phyloP scores from a whole-genome alignment of 148 eudicot species.

The Fagopyrum esculentum region DNA sequence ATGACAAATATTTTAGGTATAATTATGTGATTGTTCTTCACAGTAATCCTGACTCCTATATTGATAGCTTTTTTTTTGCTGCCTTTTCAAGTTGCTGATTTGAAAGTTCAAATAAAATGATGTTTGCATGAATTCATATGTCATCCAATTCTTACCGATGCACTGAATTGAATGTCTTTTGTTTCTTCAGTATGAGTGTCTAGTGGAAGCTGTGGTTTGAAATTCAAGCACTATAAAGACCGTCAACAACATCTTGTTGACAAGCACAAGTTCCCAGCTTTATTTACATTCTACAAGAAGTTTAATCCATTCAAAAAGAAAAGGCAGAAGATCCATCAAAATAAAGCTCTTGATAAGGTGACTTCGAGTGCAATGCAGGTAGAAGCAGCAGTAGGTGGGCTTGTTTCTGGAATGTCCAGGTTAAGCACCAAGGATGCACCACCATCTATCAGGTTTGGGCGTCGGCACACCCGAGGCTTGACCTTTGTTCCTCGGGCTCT shows the following conservation, averaged over 20 bases:
- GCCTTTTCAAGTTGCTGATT: background rate
- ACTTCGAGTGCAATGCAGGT: conserved; percentile 59
- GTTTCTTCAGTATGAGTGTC: conserved; percentile 73
- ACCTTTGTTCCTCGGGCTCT: conserved; percentile 77
- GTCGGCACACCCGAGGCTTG: conserved; percentile 59
- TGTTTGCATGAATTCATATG: background rate
- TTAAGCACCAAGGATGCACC: conserved; percentile 63
- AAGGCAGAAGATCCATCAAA: conserved; percentile 53
- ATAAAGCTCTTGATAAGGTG: conserved; percentile 29
- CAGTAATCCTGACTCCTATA: background rate
- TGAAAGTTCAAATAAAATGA: background rate
- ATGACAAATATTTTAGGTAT: background rate
- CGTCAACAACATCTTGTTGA: conserved; percentile 87
- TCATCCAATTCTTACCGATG: background rate
- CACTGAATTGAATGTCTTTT: background rate
- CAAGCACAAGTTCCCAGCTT: conserved; percentile 81
- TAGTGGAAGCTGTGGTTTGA: conserved; percentile 84
- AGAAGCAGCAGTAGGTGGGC: conserved; percentile 60
- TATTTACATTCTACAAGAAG: conserved; percentile 84
- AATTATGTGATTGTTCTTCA: background rate
- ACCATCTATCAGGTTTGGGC: conserved; percentile 83
- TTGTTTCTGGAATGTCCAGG: conserved; percentile 72
- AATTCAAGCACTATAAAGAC: conserved; percentile 77
- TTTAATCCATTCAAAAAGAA: conserved; percentile 68
- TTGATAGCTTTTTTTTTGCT: background rate